Evolutionary conservation across 208 protist species (phyloP), one percentile per base, ranked within the genome.

Genomic region (Vickermania ingenoplastis): DNA sequence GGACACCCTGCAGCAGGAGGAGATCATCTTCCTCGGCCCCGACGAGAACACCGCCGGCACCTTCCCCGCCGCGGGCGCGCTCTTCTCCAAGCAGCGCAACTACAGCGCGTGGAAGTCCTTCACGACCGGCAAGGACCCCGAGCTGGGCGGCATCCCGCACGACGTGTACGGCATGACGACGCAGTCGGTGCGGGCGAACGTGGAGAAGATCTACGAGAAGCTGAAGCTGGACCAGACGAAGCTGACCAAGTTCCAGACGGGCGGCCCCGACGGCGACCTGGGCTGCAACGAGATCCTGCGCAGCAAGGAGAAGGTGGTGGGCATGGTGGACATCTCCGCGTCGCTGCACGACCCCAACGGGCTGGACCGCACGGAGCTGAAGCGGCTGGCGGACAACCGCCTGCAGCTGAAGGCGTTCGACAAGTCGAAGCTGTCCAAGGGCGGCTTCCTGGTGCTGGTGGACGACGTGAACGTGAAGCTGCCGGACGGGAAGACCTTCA

Each of bases 11-110:
- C 76, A 77, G 28, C 36, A 77, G 64, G 63, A 83, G 17, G 94
- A 98, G 68, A 95, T 98, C 63, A 77, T 98, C 61, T 98, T 98
- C 77, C 72, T 98, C 14, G 97, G 97, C 26, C 97, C 97, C n/a
- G 89, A 97, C 59, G 91, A 97, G 74, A 91, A 94, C 72, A 97
- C 94, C 2, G 94, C 94, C 24, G 89, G 96, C 66, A 82, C 75
- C 27, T 85, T 92, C 70, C 79, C 80, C 2, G 75, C 76, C 17
- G 78, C 72, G 3, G 87, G 82, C 31, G 79, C 85, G 17, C 61
- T 90, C 29, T 75, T 85, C 77, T 87, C 89, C 67, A 95, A 91
- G 69, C 53, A 73, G 13, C 81, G 91, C 45, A 88, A 86, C 36
- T 95, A 88, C 69, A 57, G 59, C 5, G 88, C 83, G 50, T 98